These are phyloP conservation scores for Saccharomycopsis oosterbeekiorum DNA, from an alignment of 805 yeast genomes.

Conservation along the genomic window DNA sequence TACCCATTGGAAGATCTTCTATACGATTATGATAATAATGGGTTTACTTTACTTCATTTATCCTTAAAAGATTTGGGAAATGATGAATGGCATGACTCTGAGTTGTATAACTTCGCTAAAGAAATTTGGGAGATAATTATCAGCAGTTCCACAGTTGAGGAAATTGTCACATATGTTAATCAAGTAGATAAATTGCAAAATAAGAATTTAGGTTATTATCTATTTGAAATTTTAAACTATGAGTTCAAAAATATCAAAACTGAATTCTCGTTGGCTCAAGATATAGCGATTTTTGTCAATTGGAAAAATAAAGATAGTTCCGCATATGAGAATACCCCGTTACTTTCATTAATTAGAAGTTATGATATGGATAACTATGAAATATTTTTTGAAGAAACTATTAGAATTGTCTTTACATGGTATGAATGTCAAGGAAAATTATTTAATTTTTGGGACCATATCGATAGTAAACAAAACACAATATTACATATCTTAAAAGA, in stretches of 20 bases:
- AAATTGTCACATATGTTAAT: constrained; percentile 40
- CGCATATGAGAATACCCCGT: constrained; percentile 60
- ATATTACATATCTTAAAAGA: constrained; percentile 61
- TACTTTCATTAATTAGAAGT: constrained; percentile 63
- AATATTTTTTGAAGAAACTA: constrained; percentile 35
- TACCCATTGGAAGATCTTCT: constrained; percentile 60
- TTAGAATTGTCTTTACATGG: constrained; percentile 37
- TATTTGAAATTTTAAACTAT: constrained; percentile 37
- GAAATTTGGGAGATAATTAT: constrained; percentile 37
- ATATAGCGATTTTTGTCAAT: constrained; percentile 49
- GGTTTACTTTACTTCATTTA: constrained; percentile 46
- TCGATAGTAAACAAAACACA: constrained; percentile 66
- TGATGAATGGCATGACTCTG: constrained; percentile 24
- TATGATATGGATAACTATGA: constrained; percentile 68
- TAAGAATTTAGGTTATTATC: constrained; percentile 63
- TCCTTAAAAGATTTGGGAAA: constrained; percentile 37
- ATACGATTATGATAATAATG: constrained; percentile 46
- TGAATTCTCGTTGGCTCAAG: constrained; percentile 34
- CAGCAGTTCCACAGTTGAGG: constrained; percentile 34
- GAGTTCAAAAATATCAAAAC: neutral
- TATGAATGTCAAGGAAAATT: constrained; percentile 24
- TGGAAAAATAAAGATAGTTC: constrained; percentile 56
- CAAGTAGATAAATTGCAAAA: constrained; percentile 37
- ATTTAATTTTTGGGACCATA: constrained; percentile 49
- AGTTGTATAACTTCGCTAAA: constrained; percentile 36